Evolutionary conservation across 768 basidiomycete genomes (phyloP).

Genomic region (Phylloporus sp.): DNA sequence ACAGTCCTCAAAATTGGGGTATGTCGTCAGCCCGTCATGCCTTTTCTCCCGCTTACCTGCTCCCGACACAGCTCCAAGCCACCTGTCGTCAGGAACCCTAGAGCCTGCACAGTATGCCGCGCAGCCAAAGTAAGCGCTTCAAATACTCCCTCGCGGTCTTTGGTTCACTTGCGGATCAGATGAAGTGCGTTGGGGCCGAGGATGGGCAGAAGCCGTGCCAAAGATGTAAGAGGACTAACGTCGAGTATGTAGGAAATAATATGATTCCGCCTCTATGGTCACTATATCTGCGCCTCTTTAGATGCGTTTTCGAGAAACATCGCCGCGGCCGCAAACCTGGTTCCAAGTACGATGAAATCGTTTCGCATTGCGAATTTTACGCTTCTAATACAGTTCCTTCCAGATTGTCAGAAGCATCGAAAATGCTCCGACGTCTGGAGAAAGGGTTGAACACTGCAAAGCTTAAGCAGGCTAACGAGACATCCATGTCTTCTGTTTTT

Average conservation of each 20-base stretch:
- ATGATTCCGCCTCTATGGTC: slow-evolving; percentile 1
- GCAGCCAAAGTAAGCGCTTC: slow-evolving; percentile 62
- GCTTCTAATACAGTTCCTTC: slow-evolving; percentile 10
- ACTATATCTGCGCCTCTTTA: slow-evolving; percentile 28
- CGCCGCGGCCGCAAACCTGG: slow-evolving; percentile 85
- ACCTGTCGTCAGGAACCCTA: slow-evolving; percentile 46
- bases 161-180: slow-evolving; percentile 42
- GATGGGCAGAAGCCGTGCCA: slow-evolving; percentile 80
- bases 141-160: slow-evolving; percentile 9
- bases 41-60: slow-evolving; percentile 9
- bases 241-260: slow-evolving; percentile 49
- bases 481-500: slow-evolving; percentile 32
- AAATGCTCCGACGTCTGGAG: slow-evolving; percentile 83
- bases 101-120: slow-evolving; percentile 82
- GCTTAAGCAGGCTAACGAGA: slow-evolving; percentile 52
- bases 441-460: slow-evolving; percentile 78
- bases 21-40: slow-evolving; percentile 8
- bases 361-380: slow-evolving; percentile 1
- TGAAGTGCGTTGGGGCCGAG: slow-evolving; percentile 90
- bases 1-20: slow-evolving; percentile 30
- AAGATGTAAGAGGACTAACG: slow-evolving; percentile 76
- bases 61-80: slow-evolving; percentile 35
- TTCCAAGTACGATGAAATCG: slow-evolving; percentile 60
- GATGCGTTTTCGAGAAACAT: slow-evolving; percentile 87
- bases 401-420: slow-evolving; percentile 84